Evolutionary conservation across 805 yeast genomes (phyloP).

Genomic region (Saccharomycopsis fermentans): DNA sequence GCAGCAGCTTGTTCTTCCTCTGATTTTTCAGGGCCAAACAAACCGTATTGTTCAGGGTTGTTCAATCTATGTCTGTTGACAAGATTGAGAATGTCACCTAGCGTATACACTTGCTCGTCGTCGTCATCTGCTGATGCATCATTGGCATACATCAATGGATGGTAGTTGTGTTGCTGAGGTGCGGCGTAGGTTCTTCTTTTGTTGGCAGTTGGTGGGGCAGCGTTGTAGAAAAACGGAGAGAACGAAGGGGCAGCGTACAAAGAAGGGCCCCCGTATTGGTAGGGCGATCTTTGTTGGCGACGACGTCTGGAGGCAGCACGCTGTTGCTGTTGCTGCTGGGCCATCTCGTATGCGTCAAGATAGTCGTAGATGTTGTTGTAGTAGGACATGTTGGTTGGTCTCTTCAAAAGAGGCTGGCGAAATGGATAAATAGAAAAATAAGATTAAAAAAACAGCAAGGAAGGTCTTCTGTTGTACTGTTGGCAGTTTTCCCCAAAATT

Average conservation of each 20-base stretch:
- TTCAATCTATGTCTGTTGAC: slow-evolving; percentile 11
- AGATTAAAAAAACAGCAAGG: not conserved
- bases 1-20: slow-evolving; percentile 10
- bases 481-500: too few species aligned
- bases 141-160: not conserved
- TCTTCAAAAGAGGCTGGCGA: too few species aligned
- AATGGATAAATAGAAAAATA: not conserved
- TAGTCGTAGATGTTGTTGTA: slow-evolving; percentile 11
- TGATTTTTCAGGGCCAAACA: not conserved
- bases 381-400: slow-evolving; percentile 7
- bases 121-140: not conserved
- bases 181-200: not conserved
- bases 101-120: slow-evolving; percentile 13
- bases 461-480: too few species aligned
- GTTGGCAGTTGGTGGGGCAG: not conserved
- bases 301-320: not conserved
- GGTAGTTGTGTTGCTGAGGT: not conserved
- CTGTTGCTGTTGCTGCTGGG: slow-evolving; percentile 9
- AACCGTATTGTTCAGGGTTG: slow-evolving; percentile 6
- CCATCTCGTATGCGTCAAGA: not conserved
- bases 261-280: not conserved
- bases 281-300: not conserved
- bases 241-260: not conserved
- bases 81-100: slow-evolving; percentile 16
- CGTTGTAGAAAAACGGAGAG: not conserved